Evolutionary conservation across 352 stramenopile genomes (phyloP), one percentile per base, ranked within the genome.

Genomic region (Phytophthora multivora): DNA sequence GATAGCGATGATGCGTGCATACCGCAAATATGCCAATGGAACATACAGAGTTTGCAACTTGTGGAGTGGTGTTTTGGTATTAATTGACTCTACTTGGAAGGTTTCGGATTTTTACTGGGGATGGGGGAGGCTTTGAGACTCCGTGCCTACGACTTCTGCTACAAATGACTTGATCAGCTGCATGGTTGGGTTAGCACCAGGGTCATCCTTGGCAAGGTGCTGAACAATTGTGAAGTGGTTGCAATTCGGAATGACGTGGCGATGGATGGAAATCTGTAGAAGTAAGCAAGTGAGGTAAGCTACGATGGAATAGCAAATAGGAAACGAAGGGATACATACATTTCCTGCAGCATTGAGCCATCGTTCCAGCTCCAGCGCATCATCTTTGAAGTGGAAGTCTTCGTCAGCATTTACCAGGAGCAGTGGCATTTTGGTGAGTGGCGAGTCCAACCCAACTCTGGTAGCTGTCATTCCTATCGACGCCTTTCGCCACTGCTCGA

Each of bases 161-260:
- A 91, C 59, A 51, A 91, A 91, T 11, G 51, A 9, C 19, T 48
- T 59, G 51, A 93, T 80, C 23, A 77, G 25, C 36, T 66, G 47
- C 77, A 90, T 89, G 9, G 74, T 77, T 15, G 52, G 19, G 30
- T 73, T 69, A 23, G 16, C 53, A 42, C 80, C 71, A 6, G 65
- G 45, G 0, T 63, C 15, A 13, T 76, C 60, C 6, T 66, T 50
- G 0, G 81, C 79, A 21, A 93, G 70, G 15, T 89, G 77, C 12
- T 80, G 62, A 8, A 93, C 62, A 55, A 93, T 90, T 10, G 78
- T 80, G 23, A 95, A 91, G 56, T 95, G 86, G 51, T 95, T 93
- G 26, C 73, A 75, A 23, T 75, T 57, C 1, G 61, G 47, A 5
- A 91, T 56, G 15, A 84, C 51, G 21, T 87, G 73, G 5, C 68